Base-by-base conservation (phyloP, 2,329 filamentous ascomycete genomes). In the Talaromyces funiculosus region DNA sequence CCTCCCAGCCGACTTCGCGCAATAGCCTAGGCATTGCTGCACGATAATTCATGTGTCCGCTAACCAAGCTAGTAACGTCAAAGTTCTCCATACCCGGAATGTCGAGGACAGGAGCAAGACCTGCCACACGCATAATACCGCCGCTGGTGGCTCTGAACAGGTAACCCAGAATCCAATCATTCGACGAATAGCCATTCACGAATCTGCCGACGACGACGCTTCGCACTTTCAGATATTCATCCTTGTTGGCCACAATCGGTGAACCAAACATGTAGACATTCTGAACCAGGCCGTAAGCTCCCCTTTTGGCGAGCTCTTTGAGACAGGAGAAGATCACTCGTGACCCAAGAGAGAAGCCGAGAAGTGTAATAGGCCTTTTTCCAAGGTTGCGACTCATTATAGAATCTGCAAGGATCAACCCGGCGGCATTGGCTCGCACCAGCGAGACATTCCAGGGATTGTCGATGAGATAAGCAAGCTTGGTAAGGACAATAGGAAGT, bases 361-460 rank as follows among this genome's bases (percentile, higher is more conserved):
- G 89, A 8, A 99, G 84, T 0, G 94, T 99, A 63, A 97, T 87
- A 0, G 94, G 94, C 29, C 94, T 84, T 5, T 92, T 91, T 16
- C 94, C 94, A 20, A 99, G 81, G 71, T 95, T 97, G 53, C 92
- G 86, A 67, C 96, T 92, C 63, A 96, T 90, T 35, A 99, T 80
- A 0, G 93, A 97, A 74, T 99, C 94, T 1, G 94, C 94, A 58
- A 99, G 82, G 72, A 99, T 96, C 51, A 96, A 83, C 3, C 94
- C 94, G 7, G 93, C 90, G 60, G 90, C 83, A 68, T 89, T 92
- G 31, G 94, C 94, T 67, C 94, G 86, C 68, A 94, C 91, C 54
- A 96, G 84, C 1, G 94, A 97, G n/a, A 97, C 92, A 26, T 89
- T 91, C 94, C 94, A 99, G 0, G 94, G 94, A 70, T 99, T 99